Conservation (phyloP, 768 basidiomycete genomes). For the Phylloporus scabripes region DNA sequence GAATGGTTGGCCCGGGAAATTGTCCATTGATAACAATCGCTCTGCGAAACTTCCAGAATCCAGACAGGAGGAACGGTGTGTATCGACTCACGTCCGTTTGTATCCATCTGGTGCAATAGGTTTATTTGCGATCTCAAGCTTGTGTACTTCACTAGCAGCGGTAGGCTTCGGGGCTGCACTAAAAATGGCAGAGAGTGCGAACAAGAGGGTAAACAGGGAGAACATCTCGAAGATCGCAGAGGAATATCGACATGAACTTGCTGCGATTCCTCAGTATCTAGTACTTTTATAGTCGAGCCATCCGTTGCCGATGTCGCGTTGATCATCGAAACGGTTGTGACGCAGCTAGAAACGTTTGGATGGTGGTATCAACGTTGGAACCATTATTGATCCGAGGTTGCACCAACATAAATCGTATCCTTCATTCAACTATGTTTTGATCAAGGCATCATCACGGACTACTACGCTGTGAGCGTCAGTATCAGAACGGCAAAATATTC, state of each 20-base stretch:
- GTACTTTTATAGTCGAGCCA: neutral
- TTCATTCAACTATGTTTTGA: too few species aligned
- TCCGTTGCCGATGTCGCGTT: neutral
- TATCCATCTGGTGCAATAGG: neutral
- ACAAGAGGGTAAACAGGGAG: neutral
- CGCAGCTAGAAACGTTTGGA: neutral
- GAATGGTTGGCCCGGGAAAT: slow-evolving; percentile 1
- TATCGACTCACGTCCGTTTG: neutral
- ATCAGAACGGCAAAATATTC: too few species aligned
- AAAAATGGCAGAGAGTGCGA: neutral
- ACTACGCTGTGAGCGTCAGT: too few species aligned
- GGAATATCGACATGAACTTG: neutral
- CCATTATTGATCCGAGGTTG: too few species aligned
- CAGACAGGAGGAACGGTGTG: too few species aligned
- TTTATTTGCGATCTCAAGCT: neutral
- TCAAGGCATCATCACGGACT: too few species aligned
- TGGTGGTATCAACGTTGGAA: too few species aligned
- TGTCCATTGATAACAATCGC: slow-evolving; percentile 2
- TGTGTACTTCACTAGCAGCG: neutral
- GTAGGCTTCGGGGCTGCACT: neutral
- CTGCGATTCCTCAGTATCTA: neutral
- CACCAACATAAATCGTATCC: too few species aligned
- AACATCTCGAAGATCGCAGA: neutral
- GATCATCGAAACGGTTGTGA: neutral
- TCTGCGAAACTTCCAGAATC: neutral